Evolutionary conservation across 306 rosid genomes (phyloP), one percentile per base, ranked within the genome.

Genomic region (Begonia masoniana): DNA sequence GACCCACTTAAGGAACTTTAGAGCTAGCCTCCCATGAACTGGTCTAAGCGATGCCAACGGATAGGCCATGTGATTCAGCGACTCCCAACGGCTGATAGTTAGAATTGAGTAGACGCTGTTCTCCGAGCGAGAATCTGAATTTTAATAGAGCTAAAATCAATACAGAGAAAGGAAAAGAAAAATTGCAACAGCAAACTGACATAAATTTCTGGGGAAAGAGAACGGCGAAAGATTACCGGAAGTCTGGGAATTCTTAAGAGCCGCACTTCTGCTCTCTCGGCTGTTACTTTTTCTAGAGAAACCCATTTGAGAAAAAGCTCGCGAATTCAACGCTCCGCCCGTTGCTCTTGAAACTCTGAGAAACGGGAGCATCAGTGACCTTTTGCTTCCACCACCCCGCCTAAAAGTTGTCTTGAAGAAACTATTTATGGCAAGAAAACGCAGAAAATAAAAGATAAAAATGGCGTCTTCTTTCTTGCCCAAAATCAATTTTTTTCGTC

Each of bases 11-110:
- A 85, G 80, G 60, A 81, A 81, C 66, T 78, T 85, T 74, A 78
- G 46, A 41, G 84, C 84, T 42, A 85, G 67, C 67, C 71, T 73
- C 67, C 95, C 95, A 61, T 85, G 95, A 5, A 85, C 73, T 47
- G 91, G 95, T 62, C 91, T 76, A n/a, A 85, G 84, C 43, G 95
- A 65, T 65, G 80, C 70, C 48, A 78, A 58, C 60, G 67, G 74
- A 58, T 85, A 85, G 21, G 62, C 79, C 95, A 85, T 85, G 59
- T 69, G 71, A 66, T 81, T 85, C 50, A 85, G 74, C 15, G 89
- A 85, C 61, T 76, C 84, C 95, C 95, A 81, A 48, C 91, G 84
- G 74, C 78, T 78, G 4, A 85, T 16, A 12, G 89, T 81, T 43
- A 85, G 79, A 64, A 81, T 69, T 14, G 82, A 50, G 58, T 81